phyloP scores from a whole-genome alignment of 495 filamentous ascomycete species.

The Neurospora tetrasperma region DNA sequence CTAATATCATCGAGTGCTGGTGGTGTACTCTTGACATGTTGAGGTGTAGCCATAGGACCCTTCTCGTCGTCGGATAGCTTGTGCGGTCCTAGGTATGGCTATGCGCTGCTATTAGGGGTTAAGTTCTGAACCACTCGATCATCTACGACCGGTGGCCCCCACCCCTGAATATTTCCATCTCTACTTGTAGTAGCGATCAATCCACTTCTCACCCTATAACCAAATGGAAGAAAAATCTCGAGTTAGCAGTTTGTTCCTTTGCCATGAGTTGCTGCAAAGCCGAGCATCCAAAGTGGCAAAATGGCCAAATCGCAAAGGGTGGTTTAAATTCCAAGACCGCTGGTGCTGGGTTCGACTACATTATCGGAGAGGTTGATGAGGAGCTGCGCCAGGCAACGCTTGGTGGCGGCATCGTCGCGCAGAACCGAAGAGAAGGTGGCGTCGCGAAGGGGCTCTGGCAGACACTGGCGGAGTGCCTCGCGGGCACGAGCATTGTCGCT shows the following conservation, averaged over 20 bases:
- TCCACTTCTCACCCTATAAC: conserved; percentile 17
- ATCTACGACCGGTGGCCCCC: neutral
- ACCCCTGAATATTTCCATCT: neutral
- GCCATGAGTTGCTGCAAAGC: neutral
- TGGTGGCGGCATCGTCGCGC: conserved; percentile 94
- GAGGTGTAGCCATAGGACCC: neutral
- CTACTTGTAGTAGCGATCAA: conserved; percentile 13
- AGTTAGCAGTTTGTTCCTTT: neutral
- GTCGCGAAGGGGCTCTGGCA: conserved; percentile 92
- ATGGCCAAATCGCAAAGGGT: neutral
- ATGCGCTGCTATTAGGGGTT: neutral
- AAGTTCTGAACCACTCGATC: neutral
- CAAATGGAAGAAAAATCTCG: neutral
- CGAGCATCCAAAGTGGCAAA: neutral
- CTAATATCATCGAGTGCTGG: neutral
- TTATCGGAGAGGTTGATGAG: conserved; percentile 95
- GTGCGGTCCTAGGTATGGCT: neutral
- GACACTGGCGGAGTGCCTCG: conserved; percentile 90
- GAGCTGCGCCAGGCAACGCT: conserved; percentile 92
- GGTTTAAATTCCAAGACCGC: conserved; percentile 23
- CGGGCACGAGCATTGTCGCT: conserved; percentile 94
- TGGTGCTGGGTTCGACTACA: conserved; percentile 51
- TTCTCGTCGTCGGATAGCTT: neutral
- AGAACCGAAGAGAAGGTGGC: conserved; percentile 95
- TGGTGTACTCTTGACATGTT: neutral